phyloP scores from a whole-genome alignment of 768 basidiomycete species.

The Gelatoporia subvermispora region DNA sequence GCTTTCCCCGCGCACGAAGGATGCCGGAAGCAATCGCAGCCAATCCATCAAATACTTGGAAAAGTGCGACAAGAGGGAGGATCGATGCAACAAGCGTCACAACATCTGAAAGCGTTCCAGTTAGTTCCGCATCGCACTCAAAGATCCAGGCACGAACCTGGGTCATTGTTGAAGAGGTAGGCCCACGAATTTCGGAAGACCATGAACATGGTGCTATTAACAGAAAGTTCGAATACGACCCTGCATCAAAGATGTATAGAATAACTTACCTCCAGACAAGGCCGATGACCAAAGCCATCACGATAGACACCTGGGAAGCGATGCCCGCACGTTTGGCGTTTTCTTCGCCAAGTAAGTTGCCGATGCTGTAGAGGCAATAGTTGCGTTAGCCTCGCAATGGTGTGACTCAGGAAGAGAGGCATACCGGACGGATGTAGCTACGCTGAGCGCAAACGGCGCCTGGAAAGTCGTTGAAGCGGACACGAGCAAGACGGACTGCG shows the following conservation, averaged over 20 bases:
- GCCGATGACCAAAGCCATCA: constrained; percentile 63
- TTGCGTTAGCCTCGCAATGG: neutral
- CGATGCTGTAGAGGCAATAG: constrained; percentile 48
- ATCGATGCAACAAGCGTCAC: constrained; percentile 48
- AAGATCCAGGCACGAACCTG: constrained; percentile 15
- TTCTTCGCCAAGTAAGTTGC: constrained; percentile 82
- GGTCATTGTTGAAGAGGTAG: constrained; percentile 56
- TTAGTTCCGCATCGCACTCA: neutral
- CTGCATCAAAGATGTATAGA: neutral
- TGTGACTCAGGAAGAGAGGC: neutral
- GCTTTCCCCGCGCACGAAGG: constrained; percentile 78
- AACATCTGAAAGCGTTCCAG: constrained; percentile 21
- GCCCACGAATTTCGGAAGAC: constrained; percentile 47
- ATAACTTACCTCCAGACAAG: constrained; percentile 54
- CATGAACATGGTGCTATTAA: constrained; percentile 35
- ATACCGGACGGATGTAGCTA: constrained; percentile 83
- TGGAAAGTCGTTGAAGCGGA: constrained; percentile 78
- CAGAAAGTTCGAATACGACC: neutral
- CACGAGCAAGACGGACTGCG: constrained; percentile 81
- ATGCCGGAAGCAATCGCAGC: constrained; percentile 68
- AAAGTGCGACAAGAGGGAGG: constrained; percentile 62
- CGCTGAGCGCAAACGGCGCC: constrained; percentile 75
- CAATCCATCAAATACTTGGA: constrained; percentile 84
- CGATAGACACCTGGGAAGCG: constrained; percentile 58
- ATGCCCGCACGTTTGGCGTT: constrained; percentile 69